Evolutionary conservation across 108 stramenopile genomes (phyloP).

Genomic region (Nannochloropsis salina): DNA sequence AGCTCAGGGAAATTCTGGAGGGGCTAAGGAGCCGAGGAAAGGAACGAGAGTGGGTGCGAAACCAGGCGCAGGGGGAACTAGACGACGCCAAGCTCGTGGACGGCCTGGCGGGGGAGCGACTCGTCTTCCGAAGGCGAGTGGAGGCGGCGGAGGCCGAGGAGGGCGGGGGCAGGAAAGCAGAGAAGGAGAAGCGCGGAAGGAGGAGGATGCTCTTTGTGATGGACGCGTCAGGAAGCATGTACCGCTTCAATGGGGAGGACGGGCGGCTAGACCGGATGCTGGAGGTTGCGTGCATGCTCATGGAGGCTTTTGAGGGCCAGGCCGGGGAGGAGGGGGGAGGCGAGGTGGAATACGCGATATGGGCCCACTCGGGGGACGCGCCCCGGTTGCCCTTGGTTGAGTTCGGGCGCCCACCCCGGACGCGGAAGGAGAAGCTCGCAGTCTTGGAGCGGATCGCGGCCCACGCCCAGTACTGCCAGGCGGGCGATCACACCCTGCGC

Average conservation of each 20-base stretch:
- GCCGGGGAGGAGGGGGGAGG: neutral
- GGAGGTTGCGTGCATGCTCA: constrained; percentile 74
- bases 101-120: constrained; percentile 66
- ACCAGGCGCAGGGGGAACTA: constrained; percentile 70
- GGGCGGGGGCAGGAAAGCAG: neutral
- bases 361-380: constrained; percentile 4
- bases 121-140: constrained; percentile 75
- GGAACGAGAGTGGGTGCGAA: constrained; percentile 71
- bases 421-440: constrained; percentile 40
- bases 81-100: constrained; percentile 79
- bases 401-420: neutral
- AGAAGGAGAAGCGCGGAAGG: constrained; percentile 54
- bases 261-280: constrained; percentile 64
- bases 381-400: neutral
- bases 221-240: constrained; percentile 75
- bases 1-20: constrained; percentile 58
- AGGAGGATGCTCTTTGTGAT: constrained; percentile 63
- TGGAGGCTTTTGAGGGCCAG: constrained; percentile 63
- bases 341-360: constrained; percentile 22
- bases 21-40: constrained; percentile 54
- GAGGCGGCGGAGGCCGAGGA: neutral
- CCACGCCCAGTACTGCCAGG: constrained; percentile 71
- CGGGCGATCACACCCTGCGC: constrained; percentile 75
- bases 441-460: constrained; percentile 76
- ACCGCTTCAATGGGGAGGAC: constrained; percentile 80